Conservation (phyloP, 2,329 filamentous ascomycete genomes). For the Coniochaeta sp. region DNA sequence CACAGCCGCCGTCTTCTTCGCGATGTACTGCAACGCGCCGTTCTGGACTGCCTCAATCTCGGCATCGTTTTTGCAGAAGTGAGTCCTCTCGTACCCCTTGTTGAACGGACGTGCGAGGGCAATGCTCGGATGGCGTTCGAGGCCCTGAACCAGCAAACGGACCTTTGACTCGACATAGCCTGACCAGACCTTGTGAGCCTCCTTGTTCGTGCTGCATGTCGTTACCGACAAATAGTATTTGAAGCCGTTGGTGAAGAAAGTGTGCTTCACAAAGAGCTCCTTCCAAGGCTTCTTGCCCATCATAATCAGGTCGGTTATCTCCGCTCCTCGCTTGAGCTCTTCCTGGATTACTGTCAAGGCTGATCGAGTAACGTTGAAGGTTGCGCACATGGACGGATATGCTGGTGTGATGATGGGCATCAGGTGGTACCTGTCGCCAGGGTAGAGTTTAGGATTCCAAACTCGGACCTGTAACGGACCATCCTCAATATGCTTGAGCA, state of each 20-base stretch:
- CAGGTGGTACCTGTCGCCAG: slow-evolving; percentile 73
- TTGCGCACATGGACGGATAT: slow-evolving; percentile 96
- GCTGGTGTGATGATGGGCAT: slow-evolving; percentile 99
- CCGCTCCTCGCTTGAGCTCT: slow-evolving; percentile 70
- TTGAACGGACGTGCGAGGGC: slow-evolving; percentile 84
- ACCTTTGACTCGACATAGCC: slow-evolving; percentile 93
- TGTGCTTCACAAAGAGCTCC: slow-evolving; percentile 81
- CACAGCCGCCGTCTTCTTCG: slow-evolving; percentile 20
- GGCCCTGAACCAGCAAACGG: slow-evolving; percentile 70
- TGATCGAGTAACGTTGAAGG: slow-evolving; percentile 85
- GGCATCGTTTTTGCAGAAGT: slow-evolving; percentile 53
- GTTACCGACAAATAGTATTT: slow-evolving; percentile 93
- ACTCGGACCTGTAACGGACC: slow-evolving; percentile 74
- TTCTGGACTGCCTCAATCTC: slow-evolving; percentile 46
- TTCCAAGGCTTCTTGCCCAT: slow-evolving; percentile 72
- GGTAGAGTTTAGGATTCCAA: slow-evolving; percentile 90
- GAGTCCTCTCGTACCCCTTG: slow-evolving; percentile 81
- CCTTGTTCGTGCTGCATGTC: slow-evolving; percentile 72
- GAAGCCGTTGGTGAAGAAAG: slow-evolving; percentile 87
- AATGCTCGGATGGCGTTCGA: slow-evolving; percentile 76
- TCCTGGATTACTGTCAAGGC: slow-evolving; percentile 77
- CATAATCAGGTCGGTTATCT: slow-evolving; percentile 75
- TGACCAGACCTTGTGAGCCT: slow-evolving; percentile 80
- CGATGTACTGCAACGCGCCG: slow-evolving; percentile 40
- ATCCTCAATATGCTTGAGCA: slow-evolving; percentile 81